Evolutionary conservation across 2,329 filamentous ascomycete genomes (phyloP), one percentile per base, ranked within the genome.

Genomic region (Huntiella moniliformis): DNA sequence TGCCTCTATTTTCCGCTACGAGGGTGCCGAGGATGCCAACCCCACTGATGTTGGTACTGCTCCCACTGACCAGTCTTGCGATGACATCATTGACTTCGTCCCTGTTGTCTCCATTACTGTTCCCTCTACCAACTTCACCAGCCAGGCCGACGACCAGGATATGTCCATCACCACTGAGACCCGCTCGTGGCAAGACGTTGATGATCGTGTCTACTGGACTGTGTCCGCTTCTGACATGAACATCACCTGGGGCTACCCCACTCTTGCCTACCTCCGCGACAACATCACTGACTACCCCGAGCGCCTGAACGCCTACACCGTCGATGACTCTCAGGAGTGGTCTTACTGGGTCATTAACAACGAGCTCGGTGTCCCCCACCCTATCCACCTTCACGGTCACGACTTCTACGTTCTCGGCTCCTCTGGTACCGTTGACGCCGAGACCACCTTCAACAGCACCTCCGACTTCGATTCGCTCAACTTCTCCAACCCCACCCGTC

Each of bases 381-480:
- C 66, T 0, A 65, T 68, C 54, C 67, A 71, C 56, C 57, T 71
- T 15, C 68, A 71, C 56, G 52, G 54, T 6, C 68, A 71, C 51
- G 62, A 69, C 45, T 70, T 71, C 54, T 64, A 61, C 51, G 54
- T 70, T 10, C 53, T 70, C 4, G 57, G 59, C 17, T 51, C 49
- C 34, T 56, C 56, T 5, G 42, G 31, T 39, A 36, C 49, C 40
- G 34, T 5, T 22, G 52, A 15, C 37, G 35, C 6, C n/a, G 52
- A 31, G 41, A 51, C 34, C 39, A 42, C 31, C 32, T 55, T 55
- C 52, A 61, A 55, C 54, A 53, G 47, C 38, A 52, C 50, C n/a
- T 56, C 58, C 15, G 58, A 58, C 5, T 53, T 58, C 0, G 52
- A 53, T 10, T 55, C 63, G 4, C 62, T 64, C 15, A 62, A 64